phyloP scores from a whole-genome alignment of 2,329 filamentous ascomycete genomes.

The Cercospora zeina region DNA sequence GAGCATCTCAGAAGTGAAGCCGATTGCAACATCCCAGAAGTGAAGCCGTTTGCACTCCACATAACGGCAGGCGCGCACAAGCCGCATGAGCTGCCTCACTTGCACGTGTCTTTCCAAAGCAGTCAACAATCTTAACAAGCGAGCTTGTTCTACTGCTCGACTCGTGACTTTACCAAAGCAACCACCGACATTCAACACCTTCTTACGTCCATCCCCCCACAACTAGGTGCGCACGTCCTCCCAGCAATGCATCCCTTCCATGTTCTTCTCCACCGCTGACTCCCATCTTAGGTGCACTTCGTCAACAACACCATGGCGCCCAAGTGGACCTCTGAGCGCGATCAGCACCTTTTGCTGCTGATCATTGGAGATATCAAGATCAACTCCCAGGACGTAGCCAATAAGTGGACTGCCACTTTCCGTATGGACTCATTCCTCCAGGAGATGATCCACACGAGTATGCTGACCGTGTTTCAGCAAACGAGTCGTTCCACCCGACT shows the following conservation, averaged over 20 bases:
- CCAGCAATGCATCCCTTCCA: too few relatives aligned
- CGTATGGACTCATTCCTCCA: constrained; percentile 6
- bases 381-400: constrained; percentile 22
- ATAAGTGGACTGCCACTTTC: constrained; percentile 26
- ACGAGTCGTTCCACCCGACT: constrained; percentile 24
- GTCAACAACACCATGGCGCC: constrained; percentile 23
- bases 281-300: not conserved
- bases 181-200: not conserved
- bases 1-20: not conserved
- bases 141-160: not conserved
- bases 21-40: not conserved
- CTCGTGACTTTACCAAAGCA: not conserved
- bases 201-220: not conserved
- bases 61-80: not conserved
- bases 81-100: not conserved
- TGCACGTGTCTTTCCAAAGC: not conserved
- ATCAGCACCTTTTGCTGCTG: constrained; percentile 34
- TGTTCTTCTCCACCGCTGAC: not conserved
- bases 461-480: constrained; percentile 22
- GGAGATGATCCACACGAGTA: too few relatives aligned
- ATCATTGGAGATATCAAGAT: constrained; percentile 27
- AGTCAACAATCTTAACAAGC: not conserved
- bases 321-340: constrained; percentile 30
- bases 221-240: not conserved
- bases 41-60: not conserved